Evolutionary conservation across 768 basidiomycete genomes (phyloP), one percentile per base, ranked within the genome.

Genomic region (Tricholoma bakamatsutake): DNA sequence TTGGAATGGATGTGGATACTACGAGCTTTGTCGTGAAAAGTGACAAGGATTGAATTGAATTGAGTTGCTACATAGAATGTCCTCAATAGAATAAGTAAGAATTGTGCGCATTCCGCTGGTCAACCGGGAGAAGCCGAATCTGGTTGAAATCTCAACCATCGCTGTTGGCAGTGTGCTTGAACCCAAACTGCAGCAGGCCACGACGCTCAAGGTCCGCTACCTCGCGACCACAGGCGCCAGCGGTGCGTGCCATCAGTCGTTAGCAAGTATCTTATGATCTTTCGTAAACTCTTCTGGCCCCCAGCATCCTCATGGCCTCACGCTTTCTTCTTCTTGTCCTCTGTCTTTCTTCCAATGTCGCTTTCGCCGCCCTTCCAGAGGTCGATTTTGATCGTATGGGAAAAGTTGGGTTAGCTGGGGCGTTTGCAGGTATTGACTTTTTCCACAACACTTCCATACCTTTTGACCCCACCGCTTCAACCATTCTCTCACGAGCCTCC

Each of bases 351-450:
- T 47, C 57, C 57, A 61, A 70, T 71, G 69, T 55, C 52, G 71
- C 63, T 49, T 61, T 62, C 54, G 74, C 73, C 21, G 60, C 72
- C 55, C 56, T 73, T 52, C 75, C 75, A 51, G 67, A 70, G 57
- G 73, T 79, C 62, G 76, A 77, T 61, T 76, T 77, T 61, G 67
- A 78, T 65, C 85, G 88, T 52, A 95, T 99, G 91, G 96, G 96
- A 60, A 85, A 79, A 53, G 93, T 98, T 50, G 93, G 85, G 55
- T 78, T 98, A 40, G 85, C 87, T 27, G 96, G 96, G 55, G 78
- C 89, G 33, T 99, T 98, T 66, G 81, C 88, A 21, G 96, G 94
- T 45, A 75, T 99, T 58, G 88, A 87, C 66, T 65, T 94, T 56
- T 86, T 88, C 77, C 74, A 83, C 65, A 81, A 80, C 56, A 69